Evolutionary conservation across 1,284 basidiomycete genomes (phyloP), one percentile per base, ranked within the genome.

Genomic region (Tylopilus sp.): DNA sequence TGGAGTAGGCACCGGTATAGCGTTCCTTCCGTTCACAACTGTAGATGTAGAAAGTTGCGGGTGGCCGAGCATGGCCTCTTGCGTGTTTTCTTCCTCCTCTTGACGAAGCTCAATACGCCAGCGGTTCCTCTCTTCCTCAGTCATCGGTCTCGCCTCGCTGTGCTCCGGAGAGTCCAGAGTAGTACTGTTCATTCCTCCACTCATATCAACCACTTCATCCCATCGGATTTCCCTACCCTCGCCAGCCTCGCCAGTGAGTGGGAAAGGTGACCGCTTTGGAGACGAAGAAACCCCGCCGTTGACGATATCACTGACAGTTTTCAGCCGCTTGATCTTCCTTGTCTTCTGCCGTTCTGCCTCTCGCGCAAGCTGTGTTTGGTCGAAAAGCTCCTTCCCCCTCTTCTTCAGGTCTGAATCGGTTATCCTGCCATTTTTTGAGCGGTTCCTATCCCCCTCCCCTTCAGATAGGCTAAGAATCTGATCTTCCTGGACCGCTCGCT

Each of bases 41-140:
- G 49, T 36, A 9, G 29, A 29, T 18, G 16, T 53, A 6, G 24
- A 57, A 49, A 47, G 44, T 15, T 8, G 53, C 36, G 59, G 62
- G 41, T 33, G 55, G n/a, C 19, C 15, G 7, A 53, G 54, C 63
- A 77, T 62, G 8, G 72, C 78, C 26, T 80, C 76, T 57, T 79
- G 76, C 4, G 77, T 77, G 29, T 2, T 70, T 60, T 77, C 76
- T 32, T 77, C 76, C n/a, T 79, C 78, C 54, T 77, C 76, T 53
- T 78, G 63, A 5, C 75, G 75, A 22, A 79, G 69, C 49, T 68
- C 64, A 15, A 77, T 60, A 29, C 71, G 67, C 33, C 74, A 57
- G 16, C 64, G 65, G 5, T 65, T 65, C 54, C 53, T 69, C 18
- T 65, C 54, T 36, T 68, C 65, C 51, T 64, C 58, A 33, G 52